Percentiles rank a stretch among this genome's conserved stretches.
These are phyloP conservation scores for Galeopsis tetrahit DNA, from an alignment of 257 asterid species.

Conservation along the genomic window DNA sequence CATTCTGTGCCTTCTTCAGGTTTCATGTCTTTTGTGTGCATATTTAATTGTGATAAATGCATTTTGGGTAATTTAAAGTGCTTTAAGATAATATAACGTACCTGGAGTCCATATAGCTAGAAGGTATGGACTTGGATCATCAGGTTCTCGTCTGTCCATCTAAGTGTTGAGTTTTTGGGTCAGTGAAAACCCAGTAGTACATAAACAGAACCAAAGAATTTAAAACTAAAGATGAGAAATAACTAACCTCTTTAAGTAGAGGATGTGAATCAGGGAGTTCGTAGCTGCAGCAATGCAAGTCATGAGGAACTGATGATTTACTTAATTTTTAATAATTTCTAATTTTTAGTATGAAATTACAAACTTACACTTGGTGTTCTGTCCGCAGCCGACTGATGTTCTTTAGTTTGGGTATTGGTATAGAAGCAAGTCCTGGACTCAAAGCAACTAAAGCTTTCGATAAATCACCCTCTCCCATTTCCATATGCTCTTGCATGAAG, in stretches of 20 bases:
- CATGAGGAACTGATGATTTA: slow-evolving; percentile 35
- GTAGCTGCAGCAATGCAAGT: slow-evolving; percentile 59
- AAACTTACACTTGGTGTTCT: slow-evolving; percentile 93
- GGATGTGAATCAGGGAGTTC: slow-evolving; percentile 91
- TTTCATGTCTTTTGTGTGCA: neutral
- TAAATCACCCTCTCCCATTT: slow-evolving; percentile 68
- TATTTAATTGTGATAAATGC: slow-evolving; percentile 9
- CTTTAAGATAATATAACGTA: slow-evolving; percentile 38
- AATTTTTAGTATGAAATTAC: neutral
- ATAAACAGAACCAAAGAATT: slow-evolving; percentile 28
- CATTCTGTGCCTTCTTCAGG: neutral
- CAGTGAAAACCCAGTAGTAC: slow-evolving; percentile 37
- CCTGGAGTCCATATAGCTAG: slow-evolving; percentile 99
- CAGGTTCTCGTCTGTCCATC: slow-evolving; percentile 93
- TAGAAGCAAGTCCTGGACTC: slow-evolving; percentile 71
- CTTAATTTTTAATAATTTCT: neutral
- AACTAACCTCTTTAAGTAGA: slow-evolving; percentile 69
- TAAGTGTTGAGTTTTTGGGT: slow-evolving; percentile 40
- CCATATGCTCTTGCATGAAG: slow-evolving; percentile 62
- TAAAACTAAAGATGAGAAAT: slow-evolving; percentile 23
- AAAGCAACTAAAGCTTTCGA: slow-evolving; percentile 87
- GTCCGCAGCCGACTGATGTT: slow-evolving; percentile 80
- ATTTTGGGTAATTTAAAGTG: slow-evolving; percentile 20
- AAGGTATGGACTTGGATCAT: slow-evolving; percentile 97
- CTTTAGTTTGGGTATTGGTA: slow-evolving; percentile 85